Evolutionary conservation across 176 grass and related monocot genomes (phyloP), one percentile per base, ranked within the genome.

Genomic region (Zoysia japonica): DNA sequence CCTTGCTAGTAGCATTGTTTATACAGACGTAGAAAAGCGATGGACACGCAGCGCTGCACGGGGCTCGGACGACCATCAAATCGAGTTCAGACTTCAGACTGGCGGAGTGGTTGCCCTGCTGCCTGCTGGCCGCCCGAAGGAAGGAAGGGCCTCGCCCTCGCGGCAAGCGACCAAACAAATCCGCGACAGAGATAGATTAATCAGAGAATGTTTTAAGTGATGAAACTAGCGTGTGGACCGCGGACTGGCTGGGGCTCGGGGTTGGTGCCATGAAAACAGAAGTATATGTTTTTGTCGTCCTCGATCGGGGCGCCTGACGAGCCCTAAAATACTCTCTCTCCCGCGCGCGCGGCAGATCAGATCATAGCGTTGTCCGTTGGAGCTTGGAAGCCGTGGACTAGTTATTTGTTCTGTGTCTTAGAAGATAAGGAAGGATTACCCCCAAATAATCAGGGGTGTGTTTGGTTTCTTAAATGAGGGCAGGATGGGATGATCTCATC

Each of bases 161-260:
- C 36, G 40, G 71, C 67, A 88, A 88, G 70, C 12, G 2, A 28
- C 28, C 28, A 28, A 80, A 88, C 87, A 81, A 78, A 85, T 65
- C 65, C 3, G 47, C 28, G 65, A 7, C 85, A 81, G 47, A 70
- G 71, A 65, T 77, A 28, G 28, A 28, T 28, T 28, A 28, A 28
- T 77, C 85, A 87, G 55, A 76, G 71, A 65, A 82, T 77, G 65
- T 77, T 77, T 54, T 56, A 51, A 41, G 79, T 78, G 62, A 12
- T 47, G 49, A 49, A 35, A 68, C 45, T 28, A 28, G 28, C 28
- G 28, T 28, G 28, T 28, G 28, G 28, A 28, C 28, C 28, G 28
- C 28, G 28, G 28, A 28, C 28, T 28, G 28, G 28, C 28, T 28
- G 28, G 28, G 28, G 28, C 28, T 28, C 28, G 28, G 28, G 28